Base-by-base conservation (phyloP, 768 basidiomycete species). In the Mycena vitilis region DNA sequence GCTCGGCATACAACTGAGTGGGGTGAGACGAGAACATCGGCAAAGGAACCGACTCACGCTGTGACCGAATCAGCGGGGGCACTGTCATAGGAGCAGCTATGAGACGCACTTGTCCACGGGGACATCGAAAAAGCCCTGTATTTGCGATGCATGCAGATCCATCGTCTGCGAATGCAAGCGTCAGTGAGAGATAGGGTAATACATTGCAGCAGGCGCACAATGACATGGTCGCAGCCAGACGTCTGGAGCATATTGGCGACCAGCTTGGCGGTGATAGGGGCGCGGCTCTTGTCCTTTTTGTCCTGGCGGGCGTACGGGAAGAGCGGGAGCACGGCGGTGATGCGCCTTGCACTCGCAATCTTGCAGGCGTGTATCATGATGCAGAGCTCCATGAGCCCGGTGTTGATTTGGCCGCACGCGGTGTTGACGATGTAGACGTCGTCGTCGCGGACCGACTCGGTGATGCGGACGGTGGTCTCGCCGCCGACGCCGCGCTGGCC, bases 361-460 rank as follows among this genome's bases (percentile, higher is more conserved):
- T 96, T 97, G 89, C 96, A 98, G 13, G 98, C 96, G 78, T 97
- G 96, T 75, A 98, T 95, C 95, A 99, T 96, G 76, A 99, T 99
- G 78, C 96, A 95, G 56, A 96, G 88, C 79, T 99, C 97, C 95
- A 99, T 99, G 70, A 99, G 88, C 45, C 95, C 87, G 36, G 95
- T 96, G 77, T 98, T 98, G 74, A 98, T 88, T 60, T 89, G 82
- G 22, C 91, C 89, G 73, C 91, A 91, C 18, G 93, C 93, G 49
- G 95, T 95, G 81, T 95, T 97, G 84, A 99, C 91, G 79, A 99
- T 98, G 82, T 98, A 99, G 60, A 98, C 97, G 79, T 99, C 98
- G 78, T 95, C 93, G 81, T 98, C 96, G 69, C 97, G 93, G 44
- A 99, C 55, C 47, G 67, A 49, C 48, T 61, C 67, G n/a, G 44